Evolutionary conservation across 2,329 filamentous ascomycete species (phyloP).

Genomic region (Colletotrichum horii): DNA sequence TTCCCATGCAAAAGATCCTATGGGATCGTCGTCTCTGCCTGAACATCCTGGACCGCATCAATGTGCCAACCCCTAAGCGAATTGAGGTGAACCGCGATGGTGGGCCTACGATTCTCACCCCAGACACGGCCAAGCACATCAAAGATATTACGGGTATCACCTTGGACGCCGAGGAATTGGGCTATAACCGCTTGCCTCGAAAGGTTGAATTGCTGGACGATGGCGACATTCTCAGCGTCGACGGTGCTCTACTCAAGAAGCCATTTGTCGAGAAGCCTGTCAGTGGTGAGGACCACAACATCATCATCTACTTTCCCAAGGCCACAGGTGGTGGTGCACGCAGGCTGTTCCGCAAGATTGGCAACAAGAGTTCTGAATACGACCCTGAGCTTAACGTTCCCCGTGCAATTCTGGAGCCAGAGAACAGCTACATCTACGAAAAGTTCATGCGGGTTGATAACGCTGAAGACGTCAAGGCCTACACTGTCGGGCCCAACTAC

Average conservation of each 20-base stretch:
- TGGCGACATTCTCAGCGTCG: slow-evolving; percentile 85
- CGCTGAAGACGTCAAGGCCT: slow-evolving; percentile 97
- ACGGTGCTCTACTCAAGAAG: slow-evolving; percentile 82
- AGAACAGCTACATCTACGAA: slow-evolving; percentile 92
- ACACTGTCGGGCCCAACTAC: slow-evolving; percentile 90
- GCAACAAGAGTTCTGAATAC: slow-evolving; percentile 98
- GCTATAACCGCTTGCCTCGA: slow-evolving; percentile 60
- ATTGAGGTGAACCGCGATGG: slow-evolving; percentile 94
- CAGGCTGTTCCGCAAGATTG: slow-evolving; percentile 93
- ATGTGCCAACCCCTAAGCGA: slow-evolving; percentile 86
- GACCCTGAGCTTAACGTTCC: slow-evolving; percentile 79
- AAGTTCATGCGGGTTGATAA: slow-evolving; percentile 97
- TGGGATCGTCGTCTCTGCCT: slow-evolving; percentile 96
- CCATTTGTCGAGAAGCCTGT: slow-evolving; percentile 98
- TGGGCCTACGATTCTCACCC: slow-evolving; percentile 78
- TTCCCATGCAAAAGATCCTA: slow-evolving; percentile 95
- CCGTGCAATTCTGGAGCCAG: slow-evolving; percentile 79
- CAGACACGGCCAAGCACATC: slow-evolving; percentile 81
- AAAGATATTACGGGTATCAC: slow-evolving; percentile 80
- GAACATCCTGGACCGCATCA: slow-evolving; percentile 84
- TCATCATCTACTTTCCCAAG: slow-evolving; percentile 94
- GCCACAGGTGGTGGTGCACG: slow-evolving; percentile 87
- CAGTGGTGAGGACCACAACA: slow-evolving; percentile 98
- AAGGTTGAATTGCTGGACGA: slow-evolving; percentile 88
- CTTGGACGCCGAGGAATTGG: slow-evolving; percentile 67